Evolutionary conservation across 805 yeast genomes (phyloP), one percentile per base, ranked within the genome.

Genomic region (Teunomyces cretensis): DNA sequence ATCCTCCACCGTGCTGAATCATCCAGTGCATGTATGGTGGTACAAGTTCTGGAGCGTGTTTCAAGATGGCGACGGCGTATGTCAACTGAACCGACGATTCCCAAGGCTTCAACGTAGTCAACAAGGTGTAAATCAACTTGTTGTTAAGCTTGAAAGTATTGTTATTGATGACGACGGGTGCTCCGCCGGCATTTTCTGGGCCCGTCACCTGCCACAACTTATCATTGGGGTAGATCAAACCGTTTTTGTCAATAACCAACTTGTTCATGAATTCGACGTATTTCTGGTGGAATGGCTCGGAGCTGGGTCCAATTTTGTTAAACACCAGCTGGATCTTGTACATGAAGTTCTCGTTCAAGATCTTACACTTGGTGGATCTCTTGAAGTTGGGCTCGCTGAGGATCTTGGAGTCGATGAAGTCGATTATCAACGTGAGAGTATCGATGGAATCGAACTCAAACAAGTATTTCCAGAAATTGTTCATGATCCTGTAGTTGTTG

Each of bases 101-200:
- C 88, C 95, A 83, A 0, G 97, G 96, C 54, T 86, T 88, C 55
- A 91, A 70, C 26, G 74, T 68, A 6, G 81, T 80, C 16, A 90
- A 58, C 4, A 88, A 63, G 2, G 83, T 76, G 54, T 80, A 83
- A 3, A 88, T 64, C 24, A 85, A 67, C 57, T 83, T 84, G 62
- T 92, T 90, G 56, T 85, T 78, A 27, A 86, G 69, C 49, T 69
- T 79, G 64, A 83, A 86, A 3, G 68, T 64, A 46, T 68, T 76
- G 39, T 74, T 75, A 51, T 81, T 81, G 11, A 81, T 67, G 0
- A 61, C 57, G 1, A 83, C 58, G 0, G 70, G 50, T 1, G 68
- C 80, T 39, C 83, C 84, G 6, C 39, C 16, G 8, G 30, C 17
- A 26, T 17, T 33, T 3, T 30, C 26, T 14, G 35, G 35, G n/a